Base-by-base conservation (phyloP, 768 basidiomycete genomes). In the Trametes sanguinea region DNA sequence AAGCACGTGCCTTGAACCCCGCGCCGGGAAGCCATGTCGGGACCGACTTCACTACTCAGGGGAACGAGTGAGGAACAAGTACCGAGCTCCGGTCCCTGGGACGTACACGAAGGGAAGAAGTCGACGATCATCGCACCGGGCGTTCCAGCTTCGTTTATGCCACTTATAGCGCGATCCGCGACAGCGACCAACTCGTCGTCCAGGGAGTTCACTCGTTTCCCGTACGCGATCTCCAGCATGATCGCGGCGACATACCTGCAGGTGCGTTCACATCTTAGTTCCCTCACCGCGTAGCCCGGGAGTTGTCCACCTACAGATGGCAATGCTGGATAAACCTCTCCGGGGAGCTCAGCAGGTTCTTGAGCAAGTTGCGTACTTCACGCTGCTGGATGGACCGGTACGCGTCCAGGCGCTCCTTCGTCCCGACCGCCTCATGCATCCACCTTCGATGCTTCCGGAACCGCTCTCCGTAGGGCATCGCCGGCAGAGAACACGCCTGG, bases 1-100 rank as follows among this genome's bases (percentile, higher is more conserved):
- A 16, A 0, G 64, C 68, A 45, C 69, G 66, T 22, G 58, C 54
- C 58, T 73, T 72, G 67, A 71, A 78, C 7, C 51, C 67, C 1
- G 73, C 65, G 2, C 75, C 75, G 0, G 76, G 76, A 27, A 77
- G 61, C 75, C 76, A 76, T 9, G 51, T 40, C 4, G 76, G 76
- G 1, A 73, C 30, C 14, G 64, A 50, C 39, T 64, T 57, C 51
- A 72, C 68, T 67, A 47, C 22, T 22, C 22, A 22, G 22, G 22
- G 22, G 22, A 22, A 22, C 22, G 22, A 22, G 22, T 22, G 22
- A 22, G 22, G 22, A 22, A 22, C 22, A 22, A 22, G 22, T 22
- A 22, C 22, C 22, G 22, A 22, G 22, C 22, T 22, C 22, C 22
- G 22, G 22, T 22, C 22, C 22, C 22, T 22, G 22, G 22, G 22